Conservation (phyloP, 164 flowering plant species). For the Annona cherimola region DNA sequence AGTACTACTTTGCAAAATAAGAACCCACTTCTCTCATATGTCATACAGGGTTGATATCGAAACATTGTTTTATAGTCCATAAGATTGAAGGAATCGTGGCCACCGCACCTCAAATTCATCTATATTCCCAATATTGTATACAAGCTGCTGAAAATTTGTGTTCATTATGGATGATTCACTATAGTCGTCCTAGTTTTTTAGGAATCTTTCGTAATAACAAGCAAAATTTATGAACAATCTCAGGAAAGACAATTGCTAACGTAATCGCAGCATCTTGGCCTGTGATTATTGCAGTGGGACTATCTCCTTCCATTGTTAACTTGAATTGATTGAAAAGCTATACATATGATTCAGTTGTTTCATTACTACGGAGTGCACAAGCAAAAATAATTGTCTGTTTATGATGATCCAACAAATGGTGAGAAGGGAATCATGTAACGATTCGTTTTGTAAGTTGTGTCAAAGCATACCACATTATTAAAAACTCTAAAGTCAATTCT, state of each 20-base stretch:
- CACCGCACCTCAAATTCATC: no score
- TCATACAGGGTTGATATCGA: no score
- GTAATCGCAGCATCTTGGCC: neutral
- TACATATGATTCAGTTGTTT: neutral
- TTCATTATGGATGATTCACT: no score
- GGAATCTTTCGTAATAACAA: neutral
- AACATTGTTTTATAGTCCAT: no score
- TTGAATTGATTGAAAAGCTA: neutral
- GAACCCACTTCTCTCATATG: no score
- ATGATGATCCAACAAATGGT: slow-evolving; percentile 3
- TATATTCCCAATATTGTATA: no score
- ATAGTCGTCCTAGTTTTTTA: neutral
- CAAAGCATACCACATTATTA: neutral
- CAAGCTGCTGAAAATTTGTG: no score
- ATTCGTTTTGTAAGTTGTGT: neutral
- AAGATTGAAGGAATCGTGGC: no score
- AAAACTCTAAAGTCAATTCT: no score
- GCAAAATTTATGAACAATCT: neutral
- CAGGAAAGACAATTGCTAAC: neutral
- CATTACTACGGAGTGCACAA: neutral
- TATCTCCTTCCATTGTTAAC: neutral
- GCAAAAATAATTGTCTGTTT: neutral
- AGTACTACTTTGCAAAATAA: no score
- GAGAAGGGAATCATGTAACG: neutral
- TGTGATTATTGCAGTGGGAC: neutral